Evolutionary conservation across 768 basidiomycete genomes (phyloP), one percentile per base, ranked within the genome.

Genomic region (Mycena rosella): DNA sequence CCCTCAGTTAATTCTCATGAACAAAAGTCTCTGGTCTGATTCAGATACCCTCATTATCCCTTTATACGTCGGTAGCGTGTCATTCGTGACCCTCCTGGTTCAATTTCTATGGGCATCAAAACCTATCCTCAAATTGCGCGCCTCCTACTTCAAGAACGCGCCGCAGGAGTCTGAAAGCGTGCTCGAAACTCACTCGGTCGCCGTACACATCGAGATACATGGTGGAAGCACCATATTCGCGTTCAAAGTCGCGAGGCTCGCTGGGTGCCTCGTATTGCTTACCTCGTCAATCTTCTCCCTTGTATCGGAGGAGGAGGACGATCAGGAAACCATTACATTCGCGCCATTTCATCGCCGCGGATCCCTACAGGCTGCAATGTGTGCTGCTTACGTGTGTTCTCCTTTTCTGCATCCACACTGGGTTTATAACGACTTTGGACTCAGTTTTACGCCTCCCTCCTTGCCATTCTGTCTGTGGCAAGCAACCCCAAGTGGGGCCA

Each of bases 141-240:
- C 49, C 13, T 18, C 22, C 2, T 56, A 32, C n/a, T 57, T 54
- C 49, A 59, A 63, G 29, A 38, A 26, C 42, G 30, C 7, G 8
- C 14, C 40, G 6, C 22, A 17, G n/a, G 53, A 49, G 47, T 30
- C 48, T 26, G 40, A 65, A 42, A 10, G 40, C 26, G 20, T 53
- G 32, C 29, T 48, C 2, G 53, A 30, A 40, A 20, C 58, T 15
- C 38, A 30, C 22, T 67, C 70, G 0, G n/a, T 64, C 24, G 34
- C 53, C 8, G 45, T n/a, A 4, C 68, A 69, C 58, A 49, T 77
- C 24, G 53, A 59, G 17, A 42, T 52, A 11, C 72, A 73, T 56
- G 75, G 76, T 5, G 76, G 74, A n/a, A 27, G 38, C 13, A 61
- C 65, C 44, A 74, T 77, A 42, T 76, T 71, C 48, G 68, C 55